These are phyloP conservation scores for Thraustochytrium striatum DNA, from an alignment of 352 stramenopile genomes.

Conservation along the genomic window DNA sequence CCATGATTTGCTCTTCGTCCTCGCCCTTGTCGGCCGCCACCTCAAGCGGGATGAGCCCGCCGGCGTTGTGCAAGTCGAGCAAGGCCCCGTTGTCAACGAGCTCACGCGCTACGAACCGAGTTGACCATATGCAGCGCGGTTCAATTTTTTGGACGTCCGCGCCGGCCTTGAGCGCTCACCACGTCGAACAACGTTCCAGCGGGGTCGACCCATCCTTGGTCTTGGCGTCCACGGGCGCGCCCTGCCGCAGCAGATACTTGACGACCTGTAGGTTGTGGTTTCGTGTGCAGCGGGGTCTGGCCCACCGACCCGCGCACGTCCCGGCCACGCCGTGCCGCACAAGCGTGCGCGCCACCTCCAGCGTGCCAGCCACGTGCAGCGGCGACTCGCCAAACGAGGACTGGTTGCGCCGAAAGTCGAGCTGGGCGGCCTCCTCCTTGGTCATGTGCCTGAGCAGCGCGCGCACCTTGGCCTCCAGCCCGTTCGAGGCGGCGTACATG, in stretches of 20 bases:
- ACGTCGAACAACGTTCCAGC: constrained; percentile 22
- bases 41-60: constrained; percentile 35
- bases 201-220: constrained; percentile 21
- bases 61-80: constrained; percentile 5
- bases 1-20: constrained; percentile 16
- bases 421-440: background rate
- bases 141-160: background rate
- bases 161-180: constrained; percentile 2
- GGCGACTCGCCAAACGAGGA: constrained; percentile 42
- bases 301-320: constrained; percentile 13
- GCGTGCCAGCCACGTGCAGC: background rate
- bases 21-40: background rate
- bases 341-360: constrained; percentile 20
- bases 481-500: background rate
- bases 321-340: constrained; percentile 2
- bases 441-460: background rate
- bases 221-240: constrained; percentile 2
- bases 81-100: background rate
- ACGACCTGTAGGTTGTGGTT: background rate
- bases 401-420: constrained; percentile 26
- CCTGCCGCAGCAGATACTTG: background rate
- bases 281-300: constrained; percentile 40
- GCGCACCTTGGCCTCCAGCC: background rate
- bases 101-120: constrained; percentile 8
- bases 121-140: constrained; percentile 23